Conservation (phyloP, 257 asterid species). For the Coffea canephora region DNA sequence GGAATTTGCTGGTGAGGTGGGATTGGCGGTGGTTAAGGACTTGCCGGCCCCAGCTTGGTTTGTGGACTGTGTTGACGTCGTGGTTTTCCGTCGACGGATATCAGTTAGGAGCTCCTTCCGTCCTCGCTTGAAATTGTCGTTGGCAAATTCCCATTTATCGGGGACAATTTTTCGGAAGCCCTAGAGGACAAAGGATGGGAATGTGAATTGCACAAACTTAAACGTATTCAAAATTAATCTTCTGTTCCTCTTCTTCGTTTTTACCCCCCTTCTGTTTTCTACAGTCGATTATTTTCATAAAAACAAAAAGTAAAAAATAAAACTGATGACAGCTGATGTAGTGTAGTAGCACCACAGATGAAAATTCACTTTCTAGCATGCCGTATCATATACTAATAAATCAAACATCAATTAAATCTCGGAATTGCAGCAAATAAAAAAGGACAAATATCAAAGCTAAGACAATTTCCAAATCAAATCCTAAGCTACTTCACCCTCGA, state of each 20-base stretch:
- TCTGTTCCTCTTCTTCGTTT: no score
- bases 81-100: conserved; percentile 69
- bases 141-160: conserved; percentile 92
- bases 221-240: neutral
- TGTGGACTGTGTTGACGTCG: conserved; percentile 11
- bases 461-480: conserved; percentile 3
- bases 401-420: neutral
- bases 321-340: neutral
- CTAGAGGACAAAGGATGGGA: conserved; percentile 26
- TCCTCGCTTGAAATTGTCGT: conserved; percentile 69
- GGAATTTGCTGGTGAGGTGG: conserved; percentile 45
- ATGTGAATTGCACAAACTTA: neutral
- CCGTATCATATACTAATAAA: no score
- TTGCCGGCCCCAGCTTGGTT: conserved; percentile 22
- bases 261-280: neutral
- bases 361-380: neutral
- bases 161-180: conserved; percentile 82
- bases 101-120: conserved; percentile 56
- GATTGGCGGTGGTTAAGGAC: conserved; percentile 19
- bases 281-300: neutral
- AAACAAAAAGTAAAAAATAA: no score
- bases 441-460: neutral
- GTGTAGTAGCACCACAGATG: neutral
- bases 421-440: neutral
- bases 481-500: neutral